Base-by-base conservation (phyloP, 352 stramenopile genomes). In the Globisporangium okanoganense region DNA sequence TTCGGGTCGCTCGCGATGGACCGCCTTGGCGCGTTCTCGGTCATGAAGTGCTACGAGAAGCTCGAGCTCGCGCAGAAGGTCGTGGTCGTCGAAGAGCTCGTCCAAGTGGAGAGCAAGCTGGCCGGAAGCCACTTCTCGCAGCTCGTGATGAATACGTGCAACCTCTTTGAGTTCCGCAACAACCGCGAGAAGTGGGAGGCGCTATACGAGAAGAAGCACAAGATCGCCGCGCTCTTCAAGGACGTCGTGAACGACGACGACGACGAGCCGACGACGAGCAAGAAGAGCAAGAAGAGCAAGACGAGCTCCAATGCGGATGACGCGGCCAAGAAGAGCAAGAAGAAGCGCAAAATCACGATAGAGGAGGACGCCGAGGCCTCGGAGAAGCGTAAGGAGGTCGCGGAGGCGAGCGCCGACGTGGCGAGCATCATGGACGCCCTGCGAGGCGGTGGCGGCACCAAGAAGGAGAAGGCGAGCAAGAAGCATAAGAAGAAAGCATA, bases 41-140 rank as follows among this genome's bases (percentile, higher is more conserved):
- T 92, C 27, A 90, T 94, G 65, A 94, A 94, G 62, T 92, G 85
- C 64, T 94, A 86, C 56, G 78, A 90, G 51, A 73, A 72, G 41
- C 62, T 94, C 35, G 52, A 69, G 2, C 51, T 92, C 31, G 47
- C 71, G 29, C 72, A 91, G 52, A 92, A 92, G 65, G 79, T 74
- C 36, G 67, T 75, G 16, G 77, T 94, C n/a, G 85, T 77, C 18
- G 70, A 90, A 20, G 85, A 94, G 61, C 68, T 94, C 12, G 45
- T 89, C 45, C 68, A 75, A 20, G 79, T 90, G 5, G 85, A 94
- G 60, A 72, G 66, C 33, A 87, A 94, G 45, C 73, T 94, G 13
- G 77, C 69, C 9, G 85, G 85, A 31, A 91, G 80, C 44, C 85
- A 92, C 67, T 94, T 94, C 51, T 87, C 82, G 44, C 80, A 91